Evolutionary conservation across 441 rosid genomes (phyloP).

Genomic region (Brassica hybrid): DNA sequence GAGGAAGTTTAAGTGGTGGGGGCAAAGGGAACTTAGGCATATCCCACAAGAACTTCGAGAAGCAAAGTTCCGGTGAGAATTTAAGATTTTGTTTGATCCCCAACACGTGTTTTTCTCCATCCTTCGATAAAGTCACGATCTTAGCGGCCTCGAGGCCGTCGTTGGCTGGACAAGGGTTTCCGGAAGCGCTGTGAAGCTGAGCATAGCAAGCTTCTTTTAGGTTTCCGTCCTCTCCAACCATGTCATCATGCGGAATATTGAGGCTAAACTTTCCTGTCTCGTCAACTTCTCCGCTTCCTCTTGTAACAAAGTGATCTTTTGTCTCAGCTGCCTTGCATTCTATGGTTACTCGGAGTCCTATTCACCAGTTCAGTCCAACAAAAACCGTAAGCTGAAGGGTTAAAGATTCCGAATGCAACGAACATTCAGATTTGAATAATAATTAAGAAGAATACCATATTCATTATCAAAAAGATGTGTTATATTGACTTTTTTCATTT

Average conservation of each 20-base stretch:
- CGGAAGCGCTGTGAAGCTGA: constrained; percentile 73
- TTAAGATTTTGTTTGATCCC: constrained; percentile 62
- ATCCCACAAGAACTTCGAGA: constrained; percentile 71
- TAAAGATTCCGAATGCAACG: not conserved
- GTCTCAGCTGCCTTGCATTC: constrained; percentile 65
- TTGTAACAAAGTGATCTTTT: constrained; percentile 51
- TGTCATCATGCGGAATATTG: constrained; percentile 58
- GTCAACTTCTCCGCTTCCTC: constrained; percentile 62
- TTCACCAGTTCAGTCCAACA: constrained; percentile 6
- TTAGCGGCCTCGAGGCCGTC: constrained; percentile 59
- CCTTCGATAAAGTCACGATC: constrained; percentile 52
- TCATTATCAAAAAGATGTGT: not conserved
- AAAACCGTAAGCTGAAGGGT: not conserved
- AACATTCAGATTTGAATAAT: not conserved
- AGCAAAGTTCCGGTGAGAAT: constrained; percentile 64
- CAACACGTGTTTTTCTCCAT: constrained; percentile 48
- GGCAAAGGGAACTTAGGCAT: constrained; percentile 45
- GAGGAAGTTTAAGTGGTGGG: constrained; percentile 40
- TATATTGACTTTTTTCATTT: not conserved
- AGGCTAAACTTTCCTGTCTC: constrained; percentile 63
- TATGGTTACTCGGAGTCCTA: constrained; percentile 75
- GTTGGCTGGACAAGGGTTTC: constrained; percentile 60
- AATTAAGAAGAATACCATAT: not conserved
- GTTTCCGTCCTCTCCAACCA: constrained; percentile 52
- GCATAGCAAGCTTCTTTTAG: constrained; percentile 80